Percentiles rank a stretch among this genome's conserved stretches.
These are phyloP conservation scores for Penicilliopsis zonata DNA, from an alignment of 495 filamentous ascomycete genomes.

Conservation along the genomic window DNA sequence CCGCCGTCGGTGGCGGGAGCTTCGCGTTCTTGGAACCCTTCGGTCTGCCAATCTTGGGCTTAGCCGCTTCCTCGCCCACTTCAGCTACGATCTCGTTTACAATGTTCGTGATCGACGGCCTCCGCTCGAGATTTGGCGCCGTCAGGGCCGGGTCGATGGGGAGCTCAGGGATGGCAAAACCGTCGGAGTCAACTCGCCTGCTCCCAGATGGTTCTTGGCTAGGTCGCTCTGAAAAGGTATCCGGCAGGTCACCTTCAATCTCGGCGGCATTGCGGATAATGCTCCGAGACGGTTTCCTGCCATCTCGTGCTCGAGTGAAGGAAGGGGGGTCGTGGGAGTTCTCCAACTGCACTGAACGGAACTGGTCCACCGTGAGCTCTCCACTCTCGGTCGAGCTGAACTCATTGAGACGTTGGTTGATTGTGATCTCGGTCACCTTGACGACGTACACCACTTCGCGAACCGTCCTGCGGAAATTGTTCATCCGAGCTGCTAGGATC, in stretches of 20 bases:
- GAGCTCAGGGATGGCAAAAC: conserved; percentile 35
- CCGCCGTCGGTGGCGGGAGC: conserved; percentile 20
- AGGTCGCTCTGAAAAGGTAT: conserved; percentile 1
- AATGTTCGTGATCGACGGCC: conserved; percentile 10
- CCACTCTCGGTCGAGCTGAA: conserved; percentile 75
- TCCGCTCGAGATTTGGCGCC: conserved; percentile 9
- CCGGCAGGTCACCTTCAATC: conserved; percentile 22
- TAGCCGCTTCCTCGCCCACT: conserved; percentile 6
- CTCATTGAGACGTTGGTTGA: conserved; percentile 78
- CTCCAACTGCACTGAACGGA: conserved; percentile 55
- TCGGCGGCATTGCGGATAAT: conserved; percentile 27
- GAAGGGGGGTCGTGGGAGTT: conserved; percentile 70
- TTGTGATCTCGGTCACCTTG: conserved; percentile 84
- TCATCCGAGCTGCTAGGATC: conserved; percentile 90
- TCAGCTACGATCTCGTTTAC: conserved; percentile 16
- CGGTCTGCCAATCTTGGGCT: conserved; percentile 12
- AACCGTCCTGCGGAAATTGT: conserved; percentile 87
- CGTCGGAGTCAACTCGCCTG: conserved; percentile 32
- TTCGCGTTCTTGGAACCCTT: conserved; percentile 20
- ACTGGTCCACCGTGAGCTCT: conserved; percentile 74
- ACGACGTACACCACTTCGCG: conserved; percentile 92
- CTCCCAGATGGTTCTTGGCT: conserved; percentile 8
- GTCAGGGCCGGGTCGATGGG: conserved; percentile 33
- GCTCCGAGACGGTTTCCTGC: conserved; percentile 27
- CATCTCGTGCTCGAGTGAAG: conserved; percentile 51